These are phyloP conservation scores for Umbelopsis ramanniana DNA, from an alignment of 192 early-diverging fungal genomes.

Conservation along the genomic window DNA sequence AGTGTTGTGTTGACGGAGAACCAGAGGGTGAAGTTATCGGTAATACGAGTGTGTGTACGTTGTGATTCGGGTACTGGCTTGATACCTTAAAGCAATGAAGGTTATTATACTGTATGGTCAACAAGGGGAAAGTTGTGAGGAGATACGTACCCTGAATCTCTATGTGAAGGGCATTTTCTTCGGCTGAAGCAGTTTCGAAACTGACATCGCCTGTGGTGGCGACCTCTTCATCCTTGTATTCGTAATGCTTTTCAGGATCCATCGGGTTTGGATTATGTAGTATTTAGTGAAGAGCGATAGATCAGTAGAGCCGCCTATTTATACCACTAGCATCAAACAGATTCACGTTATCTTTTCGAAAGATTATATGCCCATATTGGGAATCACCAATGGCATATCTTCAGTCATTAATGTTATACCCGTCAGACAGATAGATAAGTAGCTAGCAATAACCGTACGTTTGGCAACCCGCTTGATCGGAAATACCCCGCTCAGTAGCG, in stretches of 20 bases:
- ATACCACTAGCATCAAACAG: background rate
- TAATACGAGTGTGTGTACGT: conserved; percentile 1
- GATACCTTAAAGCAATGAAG: background rate
- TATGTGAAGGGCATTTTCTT: conserved; percentile 9
- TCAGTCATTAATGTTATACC: background rate
- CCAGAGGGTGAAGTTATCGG: conserved; percentile 11
- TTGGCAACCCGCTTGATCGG: background rate
- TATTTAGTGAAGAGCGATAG: background rate
- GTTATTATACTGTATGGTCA: no score
- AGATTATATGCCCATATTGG: background rate
- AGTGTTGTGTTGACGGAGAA: conserved; percentile 12
- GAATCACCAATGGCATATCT: background rate
- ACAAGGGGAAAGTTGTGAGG: background rate
- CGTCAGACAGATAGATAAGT: background rate
- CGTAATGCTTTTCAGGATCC: background rate
- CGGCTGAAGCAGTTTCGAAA: background rate
- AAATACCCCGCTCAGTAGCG: background rate
- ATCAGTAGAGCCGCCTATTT: background rate
- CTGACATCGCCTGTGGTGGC: background rate
- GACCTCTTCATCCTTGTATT: conserved; percentile 8
- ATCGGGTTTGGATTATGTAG: background rate
- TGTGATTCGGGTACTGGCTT: background rate
- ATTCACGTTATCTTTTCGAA: background rate
- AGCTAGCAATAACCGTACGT: background rate
- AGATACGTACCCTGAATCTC: background rate